Percentiles rank a stretch among this genome's conserved stretches.
Evolutionary conservation across 768 basidiomycete species (phyloP).

Genomic region (Pleurotus salmoneostramineus): DNA sequence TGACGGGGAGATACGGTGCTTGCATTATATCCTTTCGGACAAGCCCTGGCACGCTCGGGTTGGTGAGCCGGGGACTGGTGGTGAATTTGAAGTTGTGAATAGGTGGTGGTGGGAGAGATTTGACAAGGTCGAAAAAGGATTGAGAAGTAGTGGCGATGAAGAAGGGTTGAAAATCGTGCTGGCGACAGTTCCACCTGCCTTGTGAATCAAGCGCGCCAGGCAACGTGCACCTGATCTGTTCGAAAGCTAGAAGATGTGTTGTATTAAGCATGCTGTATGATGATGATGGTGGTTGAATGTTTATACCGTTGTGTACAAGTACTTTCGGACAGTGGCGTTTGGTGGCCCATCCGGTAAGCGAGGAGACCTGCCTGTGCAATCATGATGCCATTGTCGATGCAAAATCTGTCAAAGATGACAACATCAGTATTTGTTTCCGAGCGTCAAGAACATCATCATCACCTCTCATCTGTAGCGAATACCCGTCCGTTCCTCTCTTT

Average conservation of each 20-base stretch:
- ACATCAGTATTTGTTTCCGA: not conserved
- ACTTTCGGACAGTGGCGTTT: slow-evolving; percentile 73
- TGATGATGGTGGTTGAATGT: not conserved
- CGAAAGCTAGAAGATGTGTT: slow-evolving; percentile 59
- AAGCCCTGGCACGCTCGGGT: slow-evolving; percentile 78
- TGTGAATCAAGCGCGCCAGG: slow-evolving; percentile 67
- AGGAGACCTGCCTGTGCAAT: slow-evolving; percentile 97
- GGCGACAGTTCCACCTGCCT: slow-evolving; percentile 37
- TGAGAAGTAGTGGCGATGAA: slow-evolving; percentile 35
- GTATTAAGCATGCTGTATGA: slow-evolving; percentile 1
- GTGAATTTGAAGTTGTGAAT: slow-evolving; percentile 51
- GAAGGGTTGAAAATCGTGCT: slow-evolving; percentile 48
- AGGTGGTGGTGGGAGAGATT: slow-evolving; percentile 82
- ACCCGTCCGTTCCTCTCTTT: slow-evolving; percentile 82
- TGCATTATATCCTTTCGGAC: slow-evolving; percentile 84
- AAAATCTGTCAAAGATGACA: slow-evolving; percentile 59
- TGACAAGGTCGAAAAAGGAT: slow-evolving; percentile 37
- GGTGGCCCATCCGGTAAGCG: slow-evolving; percentile 85
- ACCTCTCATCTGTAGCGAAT: slow-evolving; percentile 97
- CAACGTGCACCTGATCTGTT: slow-evolving; percentile 90
- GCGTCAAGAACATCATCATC: slow-evolving; percentile 12
- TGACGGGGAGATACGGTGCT: slow-evolving; percentile 79
- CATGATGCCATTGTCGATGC: slow-evolving; percentile 99
- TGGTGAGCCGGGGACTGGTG: slow-evolving; percentile 24
- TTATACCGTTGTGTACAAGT: slow-evolving; percentile 88